phyloP scores from a whole-genome alignment of 1,139 yeast genomes.

The Kluyveromyces sp. region DNA sequence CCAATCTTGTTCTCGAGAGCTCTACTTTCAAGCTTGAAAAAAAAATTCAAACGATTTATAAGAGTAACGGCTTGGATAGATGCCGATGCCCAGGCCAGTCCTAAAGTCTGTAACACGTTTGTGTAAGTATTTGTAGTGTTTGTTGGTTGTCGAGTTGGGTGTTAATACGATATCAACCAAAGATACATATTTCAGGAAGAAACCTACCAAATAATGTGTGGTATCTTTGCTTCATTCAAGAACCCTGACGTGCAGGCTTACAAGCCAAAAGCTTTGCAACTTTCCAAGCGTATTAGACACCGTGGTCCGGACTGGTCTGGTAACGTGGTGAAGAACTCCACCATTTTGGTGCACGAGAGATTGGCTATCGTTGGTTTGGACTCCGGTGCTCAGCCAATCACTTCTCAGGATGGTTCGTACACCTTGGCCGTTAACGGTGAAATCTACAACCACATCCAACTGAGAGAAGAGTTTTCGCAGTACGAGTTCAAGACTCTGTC shows the following conservation, averaged over 20 bases:
- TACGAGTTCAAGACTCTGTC: conserved; percentile 80
- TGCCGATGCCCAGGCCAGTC: too few relatives aligned
- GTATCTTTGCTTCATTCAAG: conserved; percentile 87
- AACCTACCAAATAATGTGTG: conserved; percentile 65
- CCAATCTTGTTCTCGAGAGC: not conserved
- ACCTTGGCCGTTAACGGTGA: conserved; percentile 92
- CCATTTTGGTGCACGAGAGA: conserved; percentile 88
- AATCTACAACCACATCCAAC: conserved; percentile 89
- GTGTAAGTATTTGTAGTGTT: too few relatives aligned
- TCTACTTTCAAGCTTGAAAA: not conserved
- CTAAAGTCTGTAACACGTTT: too few relatives aligned
- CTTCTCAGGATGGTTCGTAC: conserved; percentile 66
- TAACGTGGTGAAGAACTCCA: conserved; percentile 66
- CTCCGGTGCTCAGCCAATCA: conserved; percentile 96
- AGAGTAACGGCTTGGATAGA: too few relatives aligned
- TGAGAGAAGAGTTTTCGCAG: conserved; percentile 66
- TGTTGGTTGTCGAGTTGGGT: too few relatives aligned
- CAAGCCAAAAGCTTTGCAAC: conserved; percentile 81
- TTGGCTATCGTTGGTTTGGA: conserved; percentile 93
- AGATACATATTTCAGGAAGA: not conserved
- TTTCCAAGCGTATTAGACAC: conserved; percentile 89
- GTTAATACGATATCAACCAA: too few relatives aligned
- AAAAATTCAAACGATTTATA: not conserved
- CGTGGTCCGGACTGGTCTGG: conserved; percentile 99
- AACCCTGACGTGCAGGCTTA: conserved; percentile 73